These are phyloP conservation scores for Penicillium sp. DNA, from an alignment of 2,329 filamentous ascomycete genomes.

Conservation along the genomic window DNA sequence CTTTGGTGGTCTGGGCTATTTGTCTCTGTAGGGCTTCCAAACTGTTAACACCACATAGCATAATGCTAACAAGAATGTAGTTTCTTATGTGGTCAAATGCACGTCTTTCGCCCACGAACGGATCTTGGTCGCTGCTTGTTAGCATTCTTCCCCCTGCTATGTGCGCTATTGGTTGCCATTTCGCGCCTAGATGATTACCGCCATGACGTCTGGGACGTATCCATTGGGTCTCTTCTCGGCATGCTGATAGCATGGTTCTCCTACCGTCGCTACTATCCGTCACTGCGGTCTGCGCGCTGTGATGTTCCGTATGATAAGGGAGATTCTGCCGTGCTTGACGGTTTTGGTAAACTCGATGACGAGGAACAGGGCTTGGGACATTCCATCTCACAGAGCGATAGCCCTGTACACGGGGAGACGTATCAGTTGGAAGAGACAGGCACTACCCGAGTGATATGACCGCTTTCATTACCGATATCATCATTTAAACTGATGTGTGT, in stretches of 20 bases:
- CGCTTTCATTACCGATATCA: too few species aligned
- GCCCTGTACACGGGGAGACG: slow-evolving; percentile 21
- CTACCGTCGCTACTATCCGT: slow-evolving; percentile 65
- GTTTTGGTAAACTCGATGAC: slow-evolving; percentile 39
- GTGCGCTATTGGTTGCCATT: slow-evolving; percentile 64
- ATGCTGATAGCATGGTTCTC: slow-evolving; percentile 60
- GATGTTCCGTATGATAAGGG: slow-evolving; percentile 53
- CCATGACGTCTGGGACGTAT: slow-evolving; percentile 68
- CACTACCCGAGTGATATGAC: slow-evolving; percentile 8
- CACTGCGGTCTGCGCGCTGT: slow-evolving; percentile 55
- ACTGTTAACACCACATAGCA: neutral
- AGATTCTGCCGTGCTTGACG: slow-evolving; percentile 26
- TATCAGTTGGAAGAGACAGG: slow-evolving; percentile 30
- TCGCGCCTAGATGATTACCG: slow-evolving; percentile 67
- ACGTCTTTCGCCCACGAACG: slow-evolving; percentile 61
- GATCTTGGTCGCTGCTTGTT: slow-evolving; percentile 61
- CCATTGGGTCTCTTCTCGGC: slow-evolving; percentile 59
- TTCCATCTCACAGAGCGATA: slow-evolving; percentile 16
- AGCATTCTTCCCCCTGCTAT: slow-evolving; percentile 59
- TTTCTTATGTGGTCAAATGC: slow-evolving; percentile 59
- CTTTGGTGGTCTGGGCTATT: slow-evolving; percentile 64
- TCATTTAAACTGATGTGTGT: neutral
- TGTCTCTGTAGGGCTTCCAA: slow-evolving; percentile 48
- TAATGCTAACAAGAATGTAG: slow-evolving; percentile 26
- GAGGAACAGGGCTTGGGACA: slow-evolving; percentile 33